Evolutionary conservation across 805 yeast genomes (phyloP).

Genomic region (Suhomyces sp.): DNA sequence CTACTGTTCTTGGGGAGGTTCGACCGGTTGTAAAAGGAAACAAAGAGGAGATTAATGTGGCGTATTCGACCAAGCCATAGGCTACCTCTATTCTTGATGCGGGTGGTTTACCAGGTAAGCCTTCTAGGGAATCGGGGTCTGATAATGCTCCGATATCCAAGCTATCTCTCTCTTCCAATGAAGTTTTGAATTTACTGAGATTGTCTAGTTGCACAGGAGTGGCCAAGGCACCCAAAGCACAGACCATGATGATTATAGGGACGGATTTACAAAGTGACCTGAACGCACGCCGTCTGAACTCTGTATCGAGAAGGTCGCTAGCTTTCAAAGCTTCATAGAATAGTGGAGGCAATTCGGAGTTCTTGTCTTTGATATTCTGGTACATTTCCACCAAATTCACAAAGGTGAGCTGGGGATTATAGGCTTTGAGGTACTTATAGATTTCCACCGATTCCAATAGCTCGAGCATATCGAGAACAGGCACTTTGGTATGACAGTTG

Average conservation of each 20-base stretch:
- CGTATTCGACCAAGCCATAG: conserved; percentile 19
- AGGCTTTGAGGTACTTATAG: conserved; percentile 18
- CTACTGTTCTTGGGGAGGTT: conserved; percentile 16
- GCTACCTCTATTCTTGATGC: conserved; percentile 22
- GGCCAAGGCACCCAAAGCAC: conserved; percentile 33
- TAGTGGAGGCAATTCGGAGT: conserved; percentile 11
- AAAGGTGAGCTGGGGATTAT: conserved; percentile 20
- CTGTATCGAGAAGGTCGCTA: conserved; percentile 15
- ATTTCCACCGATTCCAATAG: conserved; percentile 29
- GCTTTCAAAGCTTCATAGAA: conserved; percentile 13
- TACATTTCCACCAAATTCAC: conserved; percentile 12
- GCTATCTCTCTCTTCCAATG: conserved; percentile 27
- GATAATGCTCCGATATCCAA: conserved; percentile 19
- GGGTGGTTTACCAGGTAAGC: conserved; percentile 9
- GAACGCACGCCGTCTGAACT: conserved; percentile 19
- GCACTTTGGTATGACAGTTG: conserved; percentile 33
- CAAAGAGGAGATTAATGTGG: conserved; percentile 16
- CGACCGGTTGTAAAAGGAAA: conserved; percentile 20
- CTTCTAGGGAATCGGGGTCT: conserved; percentile 5
- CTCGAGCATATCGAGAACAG: conserved; percentile 27
- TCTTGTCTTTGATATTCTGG: conserved; percentile 4
- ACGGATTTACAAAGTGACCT: conserved; percentile 18
- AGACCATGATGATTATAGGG: conserved; percentile 26
- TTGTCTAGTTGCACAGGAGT: conserved; percentile 34
- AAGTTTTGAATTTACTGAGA: conserved; percentile 23